phyloP scores from a whole-genome alignment of 176 grass and related monocot species.

The Echinochloa phyllopogon region DNA sequence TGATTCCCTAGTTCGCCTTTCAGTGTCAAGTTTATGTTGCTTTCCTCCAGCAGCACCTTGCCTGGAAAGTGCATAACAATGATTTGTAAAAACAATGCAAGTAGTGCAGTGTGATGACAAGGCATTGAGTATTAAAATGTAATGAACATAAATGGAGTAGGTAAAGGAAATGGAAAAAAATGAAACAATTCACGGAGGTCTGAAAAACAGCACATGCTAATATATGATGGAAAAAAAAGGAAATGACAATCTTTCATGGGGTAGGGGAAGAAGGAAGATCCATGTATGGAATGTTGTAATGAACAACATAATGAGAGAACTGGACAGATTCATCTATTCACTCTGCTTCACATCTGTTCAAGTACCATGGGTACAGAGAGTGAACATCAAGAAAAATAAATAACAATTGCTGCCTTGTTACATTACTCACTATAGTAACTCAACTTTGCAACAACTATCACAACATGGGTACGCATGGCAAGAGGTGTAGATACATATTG shows the following conservation, averaged over 20 bases:
- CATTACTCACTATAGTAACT: constrained; percentile 12
- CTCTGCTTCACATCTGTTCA: background rate
- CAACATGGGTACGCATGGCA: constrained; percentile 10
- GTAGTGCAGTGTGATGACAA: constrained; percentile 23
- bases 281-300: background rate
- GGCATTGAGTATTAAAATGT: constrained; percentile 5
- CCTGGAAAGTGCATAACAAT: constrained; percentile 43
- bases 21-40: constrained; percentile 61
- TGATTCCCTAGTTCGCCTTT: constrained; percentile 70
- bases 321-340: background rate
- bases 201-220: background rate
- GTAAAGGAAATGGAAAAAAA: background rate
- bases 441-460: background rate
- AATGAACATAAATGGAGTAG: background rate
- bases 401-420: background rate
- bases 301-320: constrained; percentile 11
- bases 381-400: background rate
- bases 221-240: background rate
- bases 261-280: background rate
- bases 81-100: constrained; percentile 7
- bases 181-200: background rate
- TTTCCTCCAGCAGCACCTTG: constrained; percentile 71
- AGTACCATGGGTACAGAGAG: constrained; percentile 2
- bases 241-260: background rate
- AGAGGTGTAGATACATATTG: background rate